Base-by-base conservation (phyloP, 495 filamentous ascomycete genomes). In the Penicillium maclennaniae region DNA sequence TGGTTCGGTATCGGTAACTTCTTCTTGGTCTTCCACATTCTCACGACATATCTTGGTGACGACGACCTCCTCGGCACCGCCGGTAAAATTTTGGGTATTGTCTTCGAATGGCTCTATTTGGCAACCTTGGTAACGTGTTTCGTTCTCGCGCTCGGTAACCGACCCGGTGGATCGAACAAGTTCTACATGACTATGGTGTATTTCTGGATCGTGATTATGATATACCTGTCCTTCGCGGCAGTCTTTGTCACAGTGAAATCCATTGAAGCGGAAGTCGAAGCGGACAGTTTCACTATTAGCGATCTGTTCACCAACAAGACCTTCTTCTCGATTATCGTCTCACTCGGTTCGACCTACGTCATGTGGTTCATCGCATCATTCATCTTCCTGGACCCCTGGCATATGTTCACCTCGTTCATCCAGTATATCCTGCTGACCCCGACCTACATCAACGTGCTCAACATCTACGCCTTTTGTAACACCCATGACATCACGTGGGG, bases 1-100 rank as follows among this genome's bases (percentile, higher is more conserved):
- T 99, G 95, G 95, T 97, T 99, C 71, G 90, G 89, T 60, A 93
- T 99, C 62, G 93, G 95, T 58, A 99, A 99, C 69, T 99, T 99
- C 80, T 99, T 97, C 81, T 73, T 99, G 59, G 95, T 99, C 41
- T 99, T 99, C 77, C 90, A 92, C 63, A 99, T 99, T 66, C 70
- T 99, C 57, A 97, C 92, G 1, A 86, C 84, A 28, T 92, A 90
- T 62, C 79, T 99, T 51, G 85, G 86, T 39, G 76, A 79, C 14
- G 61, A 69, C 0, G 69, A 80, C 10, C 79, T 96, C 3, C 75
- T 95, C 9, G 88, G 89, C 16, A 83, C 79, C 4, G 80, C 80
- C 27, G 95, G 95, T 39, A 79, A 81, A 12, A 79, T 95, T 51
- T 76, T 99, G 19, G 88, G 88, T 42, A 85, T 97, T 15, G 82